Evolutionary conservation across 805 yeast species (phyloP), one percentile per base, ranked within the genome.

Genomic region (Kuraishia capsulata): DNA sequence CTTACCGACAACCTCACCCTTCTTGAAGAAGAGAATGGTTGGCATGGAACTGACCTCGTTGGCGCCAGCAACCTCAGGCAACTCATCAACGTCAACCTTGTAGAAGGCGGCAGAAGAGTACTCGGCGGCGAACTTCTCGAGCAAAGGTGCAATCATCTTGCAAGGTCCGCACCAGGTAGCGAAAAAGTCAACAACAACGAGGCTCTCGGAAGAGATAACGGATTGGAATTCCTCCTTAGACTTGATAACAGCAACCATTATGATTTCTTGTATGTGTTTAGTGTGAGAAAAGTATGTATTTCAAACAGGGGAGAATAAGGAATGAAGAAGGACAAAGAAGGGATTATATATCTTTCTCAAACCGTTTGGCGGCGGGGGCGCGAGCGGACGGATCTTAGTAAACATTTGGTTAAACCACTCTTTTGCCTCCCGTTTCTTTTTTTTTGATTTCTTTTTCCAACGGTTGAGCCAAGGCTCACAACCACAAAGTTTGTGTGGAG

Each of bases 91-190:
- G 56, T 90, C 97, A 39, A 92, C 78, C 73, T 90, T 88, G 76
- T 74, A 71, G 74, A 92, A 90, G 51, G 71, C 74, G 51, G 81
- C 86, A 39, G 67, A 63, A 21, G 78, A 46, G 75, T 79, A 80
- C 61, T 79, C 76, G 35, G 63, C 61, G 32, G 88, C 68, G 56
- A 89, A 81, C 62, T 82, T 81, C 57, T 89, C 95, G 51, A 90
- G 67, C 67, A 86, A 68, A 52, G 98, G 98, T 40, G 96, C 89
- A 65, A 92, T 82, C 78, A 85, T 85, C 75, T 90, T 92, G 73
- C 98, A 90, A 45, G 98, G 97, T 51, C 97, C 97, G 66, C 98
- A 90, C 97, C 97, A 92, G 44, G 89, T 78, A 53, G 97, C 97
- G 58, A 76, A 89, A 71, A 90, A 92, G 70, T 92, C 97, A 50